Evolutionary conservation across 2,329 filamentous ascomycete genomes (phyloP).

Genomic region (Cyanodermella asteris): DNA sequence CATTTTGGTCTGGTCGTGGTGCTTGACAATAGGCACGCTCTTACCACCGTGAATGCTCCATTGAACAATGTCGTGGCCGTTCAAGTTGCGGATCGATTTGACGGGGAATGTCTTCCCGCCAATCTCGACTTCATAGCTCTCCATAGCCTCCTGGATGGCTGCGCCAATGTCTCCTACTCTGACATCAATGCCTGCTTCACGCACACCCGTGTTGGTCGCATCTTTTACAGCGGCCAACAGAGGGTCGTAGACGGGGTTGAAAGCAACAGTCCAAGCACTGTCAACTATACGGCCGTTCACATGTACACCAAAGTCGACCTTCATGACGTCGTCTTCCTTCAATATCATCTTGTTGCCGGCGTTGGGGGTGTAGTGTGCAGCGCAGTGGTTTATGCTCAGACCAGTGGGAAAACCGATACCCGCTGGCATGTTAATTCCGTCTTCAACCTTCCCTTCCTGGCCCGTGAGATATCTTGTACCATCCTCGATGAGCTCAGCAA

Average conservation of each 20-base stretch:
- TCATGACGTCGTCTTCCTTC: constrained; percentile 47
- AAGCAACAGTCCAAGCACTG: constrained; percentile 47
- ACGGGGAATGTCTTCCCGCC: constrained; percentile 8
- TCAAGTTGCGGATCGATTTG: constrained; percentile 74
- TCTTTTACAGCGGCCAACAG: constrained; percentile 44
- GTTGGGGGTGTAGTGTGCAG: constrained; percentile 73
- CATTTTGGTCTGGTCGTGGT: constrained; percentile 79
- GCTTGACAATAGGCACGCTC: constrained; percentile 84
- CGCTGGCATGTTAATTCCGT: constrained; percentile 56
- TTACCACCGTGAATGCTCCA: constrained; percentile 86
- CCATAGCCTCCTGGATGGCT: constrained; percentile 76
- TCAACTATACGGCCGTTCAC: constrained; percentile 51
- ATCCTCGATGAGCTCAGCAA: constrained; percentile 73
- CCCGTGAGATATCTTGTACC: constrained; percentile 56
- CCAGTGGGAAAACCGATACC: constrained; percentile 79
- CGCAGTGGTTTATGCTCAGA: constrained; percentile 63
- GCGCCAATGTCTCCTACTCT: constrained; percentile 69
- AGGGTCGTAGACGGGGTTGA: constrained; percentile 47
- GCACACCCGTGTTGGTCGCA: constrained; percentile 54
- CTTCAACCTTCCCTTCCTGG: constrained; percentile 51
- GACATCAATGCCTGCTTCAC: constrained; percentile 78
- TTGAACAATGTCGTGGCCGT: constrained; percentile 72
- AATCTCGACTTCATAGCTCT: constrained; percentile 75
- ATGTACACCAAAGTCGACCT: constrained; percentile 51
- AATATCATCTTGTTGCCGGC: constrained; percentile 59